A percentile compares a stretch with the other conserved stretches of the same genome.
Evolutionary conservation across 768 basidiomycete genomes (phyloP).

Genomic region (Naganishia randhawae): DNA sequence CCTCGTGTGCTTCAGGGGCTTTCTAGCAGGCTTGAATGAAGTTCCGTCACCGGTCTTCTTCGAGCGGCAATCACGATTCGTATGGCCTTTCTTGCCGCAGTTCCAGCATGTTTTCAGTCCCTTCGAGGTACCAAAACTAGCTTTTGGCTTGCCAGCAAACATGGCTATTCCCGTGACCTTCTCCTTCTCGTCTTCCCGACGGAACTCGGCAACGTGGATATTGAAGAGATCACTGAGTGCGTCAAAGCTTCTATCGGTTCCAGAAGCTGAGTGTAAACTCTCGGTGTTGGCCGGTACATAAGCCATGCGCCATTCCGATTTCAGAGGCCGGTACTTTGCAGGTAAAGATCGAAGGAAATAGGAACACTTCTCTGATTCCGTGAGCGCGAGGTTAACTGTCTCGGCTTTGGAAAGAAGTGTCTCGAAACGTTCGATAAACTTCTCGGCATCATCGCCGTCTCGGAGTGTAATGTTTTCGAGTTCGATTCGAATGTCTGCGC

Average conservation of each 20-base stretch:
- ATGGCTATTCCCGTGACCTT: not conserved
- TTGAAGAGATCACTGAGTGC: not conserved
- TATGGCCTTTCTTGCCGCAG: slow-evolving; percentile 10
- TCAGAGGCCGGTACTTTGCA: not conserved
- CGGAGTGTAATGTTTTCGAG: not conserved
- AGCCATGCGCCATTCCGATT: not conserved
- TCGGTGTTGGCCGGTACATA: not conserved
- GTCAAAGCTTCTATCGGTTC: not conserved
- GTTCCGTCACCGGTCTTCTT: not conserved
- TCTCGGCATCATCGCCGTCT: slow-evolving; percentile 13
- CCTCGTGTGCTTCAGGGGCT: too few relatives aligned
- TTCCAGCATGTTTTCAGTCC: not conserved
- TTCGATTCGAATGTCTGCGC: not conserved
- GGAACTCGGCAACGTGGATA: not conserved
- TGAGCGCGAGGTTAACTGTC: not conserved
- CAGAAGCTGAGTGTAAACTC: not conserved
- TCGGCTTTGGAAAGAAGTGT: slow-evolving; percentile 5
- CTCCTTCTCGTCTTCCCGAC: not conserved
- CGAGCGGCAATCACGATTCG: not conserved
- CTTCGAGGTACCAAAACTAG: not conserved
- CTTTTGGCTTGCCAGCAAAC: not conserved
- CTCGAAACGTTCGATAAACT: slow-evolving; percentile 12
- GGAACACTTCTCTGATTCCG: not conserved
- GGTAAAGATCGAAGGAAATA: not conserved
- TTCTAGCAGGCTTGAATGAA: not conserved